Evolutionary conservation across 441 rosid species (phyloP), one percentile per base, ranked within the genome.

Genomic region (Aquilaria agallochum): DNA sequence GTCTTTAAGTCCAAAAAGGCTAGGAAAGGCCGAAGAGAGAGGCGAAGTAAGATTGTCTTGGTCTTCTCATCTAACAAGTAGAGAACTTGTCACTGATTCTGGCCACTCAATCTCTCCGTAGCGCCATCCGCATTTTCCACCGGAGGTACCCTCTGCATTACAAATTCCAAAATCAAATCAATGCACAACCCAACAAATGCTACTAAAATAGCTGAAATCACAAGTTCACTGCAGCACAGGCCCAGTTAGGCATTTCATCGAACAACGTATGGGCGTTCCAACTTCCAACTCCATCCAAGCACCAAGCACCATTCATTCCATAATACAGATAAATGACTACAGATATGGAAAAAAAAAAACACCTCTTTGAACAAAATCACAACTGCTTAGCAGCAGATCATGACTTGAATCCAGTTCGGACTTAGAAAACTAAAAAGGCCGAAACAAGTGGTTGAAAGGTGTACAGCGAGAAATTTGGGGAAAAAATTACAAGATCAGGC

Each of bases 401-500:
- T 5, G 7, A 42, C 13, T 54, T 20, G 31, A 31, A 44, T 49
- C 52, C 45, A 11, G n/a, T 60, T 11, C 55, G 12, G 73, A 58
- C 75, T 67, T 36, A 36, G 69, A 20, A 20, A 20, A 20, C 27
- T 20, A 20, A 20, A 20, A 20, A 20, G 1, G 27, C 66, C 47
- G 59, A 56, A 72, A 77, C 65, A 76, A 73, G 75, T 56, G 20
- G 7, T 58, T 63, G 44, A 20, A 20, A 20, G 27, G 27, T 20
- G 27, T 20, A 20, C 27, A 20, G 27, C 27, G 27, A 15, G 46
- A 32, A 12, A 12, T 32, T 10, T 51, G 12, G 0, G 48, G 3
- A 2, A 60, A 10, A 49, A 36, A 36, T 57, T 80, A 86, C 90
- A 34, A 86, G 90, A 64, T 84, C 66, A 11, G 96, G 96, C 56